Evolutionary conservation across 1,284 basidiomycete genomes (phyloP).

Genomic region (Cutaneotrichosporon daszewskae): DNA sequence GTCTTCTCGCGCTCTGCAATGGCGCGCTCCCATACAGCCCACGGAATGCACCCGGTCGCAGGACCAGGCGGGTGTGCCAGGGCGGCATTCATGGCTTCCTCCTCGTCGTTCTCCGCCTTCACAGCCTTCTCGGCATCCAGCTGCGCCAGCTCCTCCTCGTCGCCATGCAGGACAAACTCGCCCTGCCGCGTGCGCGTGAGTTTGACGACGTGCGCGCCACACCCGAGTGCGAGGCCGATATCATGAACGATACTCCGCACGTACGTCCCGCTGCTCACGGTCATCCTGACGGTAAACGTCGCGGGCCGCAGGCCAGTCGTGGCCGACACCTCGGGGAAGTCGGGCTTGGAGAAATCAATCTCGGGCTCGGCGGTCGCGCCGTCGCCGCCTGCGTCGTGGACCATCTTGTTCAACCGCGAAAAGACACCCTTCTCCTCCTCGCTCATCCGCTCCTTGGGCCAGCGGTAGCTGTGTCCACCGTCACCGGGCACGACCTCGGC

Average conservation of each 20-base stretch:
- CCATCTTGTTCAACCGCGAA: constrained; percentile 54
- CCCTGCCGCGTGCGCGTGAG: constrained; percentile 81
- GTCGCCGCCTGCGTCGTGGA: constrained; percentile 34
- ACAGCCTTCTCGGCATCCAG: constrained; percentile 15
- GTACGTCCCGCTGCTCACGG: constrained; percentile 92
- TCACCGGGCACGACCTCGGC: constrained; percentile 40
- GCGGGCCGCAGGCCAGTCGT: constrained; percentile 52
- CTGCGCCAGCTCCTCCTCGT: constrained; percentile 23
- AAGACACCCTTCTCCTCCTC: constrained; percentile 65
- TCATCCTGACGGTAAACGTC: constrained; percentile 84
- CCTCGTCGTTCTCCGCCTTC: constrained; percentile 2
- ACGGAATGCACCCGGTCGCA: constrained; percentile 59
- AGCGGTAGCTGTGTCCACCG: constrained; percentile 56
- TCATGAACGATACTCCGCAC: constrained; percentile 90
- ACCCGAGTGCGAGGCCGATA: constrained; percentile 71
- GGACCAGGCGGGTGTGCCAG: constrained; percentile 4
- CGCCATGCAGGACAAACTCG: constrained; percentile 57
- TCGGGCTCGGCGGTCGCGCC: constrained; percentile 28
- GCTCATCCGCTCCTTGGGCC: constrained; percentile 66
- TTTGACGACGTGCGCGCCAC: constrained; percentile 84
- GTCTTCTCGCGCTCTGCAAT: constrained; percentile 41
- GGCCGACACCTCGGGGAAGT: constrained; percentile 47
- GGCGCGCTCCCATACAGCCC: constrained; percentile 70
- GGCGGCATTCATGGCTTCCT: constrained; percentile 3
- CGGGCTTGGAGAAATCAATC: constrained; percentile 28